These are phyloP conservation scores for Ophiostoma pallidulum DNA, from an alignment of 2,329 filamentous ascomycete genomes.

Conservation along the genomic window DNA sequence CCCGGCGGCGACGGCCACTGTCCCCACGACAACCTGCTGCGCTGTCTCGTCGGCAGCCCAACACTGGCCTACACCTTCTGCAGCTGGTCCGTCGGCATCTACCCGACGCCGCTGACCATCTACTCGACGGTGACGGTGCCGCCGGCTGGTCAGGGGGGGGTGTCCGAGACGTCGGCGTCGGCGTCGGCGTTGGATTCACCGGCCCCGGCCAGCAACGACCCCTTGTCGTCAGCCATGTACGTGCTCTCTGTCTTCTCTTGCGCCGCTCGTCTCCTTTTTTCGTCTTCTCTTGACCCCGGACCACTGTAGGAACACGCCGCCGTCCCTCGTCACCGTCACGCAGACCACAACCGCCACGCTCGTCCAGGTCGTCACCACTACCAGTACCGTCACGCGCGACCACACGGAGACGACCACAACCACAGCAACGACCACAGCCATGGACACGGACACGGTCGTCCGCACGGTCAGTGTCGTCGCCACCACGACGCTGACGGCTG, in stretches of 20 bases:
- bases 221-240: too few species aligned
- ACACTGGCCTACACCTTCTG: constrained; percentile 13
- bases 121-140: constrained; percentile 9
- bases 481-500: not conserved
- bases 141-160: too few species aligned
- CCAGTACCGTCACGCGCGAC: not conserved
- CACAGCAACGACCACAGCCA: not conserved
- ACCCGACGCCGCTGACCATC: constrained; percentile 7
- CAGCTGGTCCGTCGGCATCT: constrained; percentile 13
- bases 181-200: too few species aligned
- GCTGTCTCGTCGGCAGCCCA: constrained; percentile 11
- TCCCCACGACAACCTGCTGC: constrained; percentile 13
- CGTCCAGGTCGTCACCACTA: not conserved
- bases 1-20: constrained; percentile 7
- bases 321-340: constrained; percentile 6
- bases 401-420: constrained; percentile 1
- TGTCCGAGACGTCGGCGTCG: too few species aligned
- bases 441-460: not conserved
- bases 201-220: too few species aligned
- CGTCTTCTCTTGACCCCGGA: too few species aligned
- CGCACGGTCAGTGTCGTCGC: constrained; percentile 1
- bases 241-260: too few species aligned
- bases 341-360: not conserved
- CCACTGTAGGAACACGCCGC: too few species aligned
- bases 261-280: too few species aligned